Conservation (phyloP, 2,329 filamentous ascomycete species). For the Phialocephala sp. region DNA sequence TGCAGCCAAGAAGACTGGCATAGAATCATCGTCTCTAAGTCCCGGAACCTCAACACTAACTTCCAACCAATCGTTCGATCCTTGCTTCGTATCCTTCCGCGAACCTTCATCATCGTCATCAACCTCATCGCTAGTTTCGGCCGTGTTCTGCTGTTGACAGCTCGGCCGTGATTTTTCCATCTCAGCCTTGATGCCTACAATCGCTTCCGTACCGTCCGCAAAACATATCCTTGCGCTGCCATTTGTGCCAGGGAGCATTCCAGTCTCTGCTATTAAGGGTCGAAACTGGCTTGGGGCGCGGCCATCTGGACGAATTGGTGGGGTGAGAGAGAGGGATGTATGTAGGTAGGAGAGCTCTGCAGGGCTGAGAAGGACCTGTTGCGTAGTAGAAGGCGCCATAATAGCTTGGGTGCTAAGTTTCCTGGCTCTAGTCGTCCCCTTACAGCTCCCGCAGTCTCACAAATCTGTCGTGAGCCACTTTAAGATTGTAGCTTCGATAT, state of each 20-base stretch:
- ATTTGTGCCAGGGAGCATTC: conserved; percentile 86
- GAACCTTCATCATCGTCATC: too few relatives aligned
- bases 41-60: conserved; percentile 92
- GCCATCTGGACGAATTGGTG: conserved; percentile 89
- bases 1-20: conserved; percentile 83
- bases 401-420: neutral
- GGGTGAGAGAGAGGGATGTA: conserved; percentile 78
- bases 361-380: conserved; percentile 82
- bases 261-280: conserved; percentile 86
- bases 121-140: conserved; percentile 41
- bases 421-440: neutral
- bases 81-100: conserved; percentile 48
- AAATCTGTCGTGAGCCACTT: neutral
- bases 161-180: conserved; percentile 71
- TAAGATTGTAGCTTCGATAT: conserved; percentile 6
- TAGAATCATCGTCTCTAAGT: conserved; percentile 85
- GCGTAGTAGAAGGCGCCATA: conserved; percentile 62
- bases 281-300: conserved; percentile 86
- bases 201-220: conserved; percentile 91
- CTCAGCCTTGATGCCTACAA: conserved; percentile 95
- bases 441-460: neutral
- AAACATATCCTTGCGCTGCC: conserved; percentile 94
- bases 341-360: conserved; percentile 97
- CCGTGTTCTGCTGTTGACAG: conserved; percentile 34
- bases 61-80: conserved; percentile 79